Percentiles rank a stretch among this genome's conserved stretches.
Conservation (phyloP, 2,329 filamentous ascomycete species). For the Aspergillus alliaceus region DNA sequence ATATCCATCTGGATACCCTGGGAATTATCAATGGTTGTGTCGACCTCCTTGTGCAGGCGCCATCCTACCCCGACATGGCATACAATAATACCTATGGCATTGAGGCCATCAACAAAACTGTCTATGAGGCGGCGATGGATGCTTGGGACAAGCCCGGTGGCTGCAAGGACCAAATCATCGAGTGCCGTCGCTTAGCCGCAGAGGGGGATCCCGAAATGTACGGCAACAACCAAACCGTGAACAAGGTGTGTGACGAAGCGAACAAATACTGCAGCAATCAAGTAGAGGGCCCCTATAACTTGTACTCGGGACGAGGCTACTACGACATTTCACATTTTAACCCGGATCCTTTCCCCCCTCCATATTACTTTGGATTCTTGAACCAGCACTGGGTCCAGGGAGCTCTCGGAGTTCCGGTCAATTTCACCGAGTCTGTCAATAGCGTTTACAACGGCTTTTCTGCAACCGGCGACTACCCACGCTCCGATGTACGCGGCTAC, state of each 20-base stretch:
- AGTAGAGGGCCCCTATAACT: constrained; percentile 48
- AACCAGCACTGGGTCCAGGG: constrained; percentile 58
- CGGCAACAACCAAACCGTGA: constrained; percentile 47
- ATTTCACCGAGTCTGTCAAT: constrained; percentile 51
- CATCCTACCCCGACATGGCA: constrained; percentile 52
- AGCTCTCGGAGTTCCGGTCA: constrained; percentile 60
- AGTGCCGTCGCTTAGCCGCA: constrained; percentile 51
- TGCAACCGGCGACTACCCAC: constrained; percentile 49
- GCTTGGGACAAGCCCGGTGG: constrained; percentile 49
- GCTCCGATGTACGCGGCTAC: constrained; percentile 45
- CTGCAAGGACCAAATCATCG: constrained; percentile 54
- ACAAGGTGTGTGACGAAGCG: constrained; percentile 46
- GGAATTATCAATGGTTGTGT: constrained; percentile 59
- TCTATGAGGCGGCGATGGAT: constrained; percentile 48
- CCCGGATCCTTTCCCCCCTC: constrained; percentile 54
- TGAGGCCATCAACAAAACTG: constrained; percentile 49
- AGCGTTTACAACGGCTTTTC: constrained; percentile 50
- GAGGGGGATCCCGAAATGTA: constrained; percentile 52
- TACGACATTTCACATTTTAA: constrained; percentile 58
- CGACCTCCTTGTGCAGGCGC: constrained; percentile 51
- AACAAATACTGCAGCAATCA: constrained; percentile 46
- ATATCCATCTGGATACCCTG: constrained; percentile 53
- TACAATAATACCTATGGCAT: constrained; percentile 63
- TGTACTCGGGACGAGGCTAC: constrained; percentile 48
- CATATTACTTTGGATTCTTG: constrained; percentile 57